Conservation (phyloP, 2,329 filamentous ascomycete genomes). For the Escovopsis sp. region DNA sequence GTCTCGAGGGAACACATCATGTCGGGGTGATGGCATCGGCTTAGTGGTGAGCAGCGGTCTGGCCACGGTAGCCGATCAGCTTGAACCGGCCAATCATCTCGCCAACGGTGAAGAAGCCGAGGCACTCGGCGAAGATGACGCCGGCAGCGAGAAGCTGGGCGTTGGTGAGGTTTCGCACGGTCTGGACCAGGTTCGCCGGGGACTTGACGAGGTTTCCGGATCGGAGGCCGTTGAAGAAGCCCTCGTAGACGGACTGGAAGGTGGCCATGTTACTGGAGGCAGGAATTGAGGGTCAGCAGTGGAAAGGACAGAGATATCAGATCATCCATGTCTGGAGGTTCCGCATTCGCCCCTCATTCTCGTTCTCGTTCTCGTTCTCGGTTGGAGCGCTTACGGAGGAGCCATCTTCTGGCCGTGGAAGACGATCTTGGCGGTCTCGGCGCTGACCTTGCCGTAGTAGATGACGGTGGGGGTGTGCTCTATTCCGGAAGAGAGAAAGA, state of each 20-base stretch:
- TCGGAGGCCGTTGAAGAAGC: constrained; percentile 51
- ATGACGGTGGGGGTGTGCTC: constrained; percentile 72
- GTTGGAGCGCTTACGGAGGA: constrained; percentile 60
- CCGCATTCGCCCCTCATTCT: too few species aligned
- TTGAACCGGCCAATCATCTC: constrained; percentile 95
- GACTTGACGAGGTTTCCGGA: constrained; percentile 45
- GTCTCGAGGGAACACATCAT: too few species aligned
- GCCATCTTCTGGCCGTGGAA: constrained; percentile 81
- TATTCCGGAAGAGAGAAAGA: constrained; percentile 20
- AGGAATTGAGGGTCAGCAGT: too few species aligned
- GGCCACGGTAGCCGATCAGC: constrained; percentile 80
- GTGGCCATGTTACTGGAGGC: constrained; percentile 52
- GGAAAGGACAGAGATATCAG: too few species aligned
- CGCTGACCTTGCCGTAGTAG: constrained; percentile 82
- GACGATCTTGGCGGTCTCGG: constrained; percentile 79
- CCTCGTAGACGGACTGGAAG: constrained; percentile 78
- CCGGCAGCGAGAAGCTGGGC: constrained; percentile 58
- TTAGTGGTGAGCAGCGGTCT: constrained; percentile 43
- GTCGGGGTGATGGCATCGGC: too few species aligned
- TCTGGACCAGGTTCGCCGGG: constrained; percentile 38
- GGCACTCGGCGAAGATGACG: constrained; percentile 68
- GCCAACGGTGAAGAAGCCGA: constrained; percentile 95
- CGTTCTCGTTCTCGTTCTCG: not conserved
- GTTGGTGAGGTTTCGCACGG: constrained; percentile 52
- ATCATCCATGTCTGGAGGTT: too few species aligned